Base-by-base conservation (phyloP, 371 early-diverging fungal species). In the Mortierella sp. region DNA sequence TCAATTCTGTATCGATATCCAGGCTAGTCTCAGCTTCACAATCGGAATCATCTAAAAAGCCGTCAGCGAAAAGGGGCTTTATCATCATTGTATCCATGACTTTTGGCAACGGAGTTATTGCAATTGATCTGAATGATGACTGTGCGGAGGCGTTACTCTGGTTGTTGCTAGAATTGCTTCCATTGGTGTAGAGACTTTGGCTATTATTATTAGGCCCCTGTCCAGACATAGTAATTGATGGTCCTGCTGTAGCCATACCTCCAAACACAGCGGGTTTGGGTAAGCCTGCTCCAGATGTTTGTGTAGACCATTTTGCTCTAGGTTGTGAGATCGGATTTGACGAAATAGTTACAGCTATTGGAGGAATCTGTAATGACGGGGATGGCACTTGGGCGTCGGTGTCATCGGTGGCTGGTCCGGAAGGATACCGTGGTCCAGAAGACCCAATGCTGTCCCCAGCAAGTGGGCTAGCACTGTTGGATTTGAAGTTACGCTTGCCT, bases 11-110 rank as follows among this genome's bases (percentile, higher is more conserved):
- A 2, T 84, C 47, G 0, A 72, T 67, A 19, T 76, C 40, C 12
- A 64, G 28, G 32, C 15, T 29, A 2, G 31, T 37, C 35, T 76
- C 82, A 26, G 87, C 89, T 32, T 87, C 88, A 31, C 82, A 80
- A 22, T 87, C 88, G 5, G 85, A 84, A 40, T 87, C 89, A 35
- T 72, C 83, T 7, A 87, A 73, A 68, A 90, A 89, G 37, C 85
- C 84, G 9, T 89, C 87, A 8, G 88, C 85, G 53, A 91, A 89
- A 42, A 89, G 61, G 7, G 91, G 90, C 64, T 86, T 87, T 29
- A 91, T 84, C 49, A 85, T 86, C 35, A 85, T 84, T 1, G 64
- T 72, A 23, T 81, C 74, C 31, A 88, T 66, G 5, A 73, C 54
- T 53, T 72, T 82, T 28, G 69, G n/a, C 51, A 77, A 29, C 6